Evolutionary conservation across 805 yeast genomes (phyloP).

Genomic region (Candida endomychidarum): DNA sequence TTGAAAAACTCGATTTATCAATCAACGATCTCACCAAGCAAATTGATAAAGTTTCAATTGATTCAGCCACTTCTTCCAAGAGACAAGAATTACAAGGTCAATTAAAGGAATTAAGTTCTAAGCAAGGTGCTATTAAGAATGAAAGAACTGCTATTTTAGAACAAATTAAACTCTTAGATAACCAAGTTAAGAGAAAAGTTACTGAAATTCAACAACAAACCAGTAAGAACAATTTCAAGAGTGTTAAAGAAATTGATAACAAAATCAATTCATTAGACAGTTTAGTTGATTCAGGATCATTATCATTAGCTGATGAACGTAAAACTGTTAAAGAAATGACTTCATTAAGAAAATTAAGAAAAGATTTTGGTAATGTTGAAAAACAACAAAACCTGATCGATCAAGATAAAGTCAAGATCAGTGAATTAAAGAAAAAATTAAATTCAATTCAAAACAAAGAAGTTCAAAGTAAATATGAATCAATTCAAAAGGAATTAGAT

Average conservation of each 20-base stretch:
- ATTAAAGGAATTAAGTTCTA: conserved; percentile 42
- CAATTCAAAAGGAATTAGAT: conserved; percentile 67
- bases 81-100: conserved; percentile 34
- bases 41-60: conserved; percentile 44
- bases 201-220: conserved; percentile 70
- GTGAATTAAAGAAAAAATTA: conserved; percentile 69
- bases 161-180: conserved; percentile 71
- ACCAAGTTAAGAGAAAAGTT: conserved; percentile 69
- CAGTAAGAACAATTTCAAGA: conserved; percentile 68
- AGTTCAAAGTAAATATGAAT: conserved; percentile 65
- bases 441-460: conserved; percentile 61
- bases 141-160: conserved; percentile 56
- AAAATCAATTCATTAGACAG: conserved; percentile 68
- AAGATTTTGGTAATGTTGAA: conserved; percentile 72
- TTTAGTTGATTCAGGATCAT: conserved; percentile 70
- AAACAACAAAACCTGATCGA: conserved; percentile 78
- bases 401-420: conserved; percentile 70
- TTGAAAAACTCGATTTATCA: conserved; percentile 59
- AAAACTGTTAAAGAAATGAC: conserved; percentile 81
- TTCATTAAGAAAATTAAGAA: conserved; percentile 73
- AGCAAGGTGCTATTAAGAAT: conserved; percentile 49
- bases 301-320: conserved; percentile 91
- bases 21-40: conserved; percentile 53
- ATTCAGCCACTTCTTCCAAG: conserved; percentile 29
- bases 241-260: conserved; percentile 65